phyloP scores from a whole-genome alignment of 192 early-diverging fungal species.

The Linnemannia hyalina region DNA sequence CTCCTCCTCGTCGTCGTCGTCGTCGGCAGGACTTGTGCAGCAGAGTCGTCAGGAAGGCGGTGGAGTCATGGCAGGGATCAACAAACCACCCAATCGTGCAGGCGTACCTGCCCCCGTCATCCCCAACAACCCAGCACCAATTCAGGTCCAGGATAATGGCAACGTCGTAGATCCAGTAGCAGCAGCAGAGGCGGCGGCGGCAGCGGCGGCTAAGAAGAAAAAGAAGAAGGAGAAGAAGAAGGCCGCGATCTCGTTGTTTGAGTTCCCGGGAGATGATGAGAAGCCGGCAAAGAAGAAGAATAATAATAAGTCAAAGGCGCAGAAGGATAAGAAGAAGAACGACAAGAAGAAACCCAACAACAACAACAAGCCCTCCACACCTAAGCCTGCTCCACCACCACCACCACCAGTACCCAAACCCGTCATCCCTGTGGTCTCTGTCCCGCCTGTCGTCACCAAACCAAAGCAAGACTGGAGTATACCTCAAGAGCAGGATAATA shows the following conservation, averaged over 20 bases:
- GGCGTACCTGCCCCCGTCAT: neutral
- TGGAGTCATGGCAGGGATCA: neutral
- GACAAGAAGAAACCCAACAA: neutral
- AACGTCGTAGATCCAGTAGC: neutral
- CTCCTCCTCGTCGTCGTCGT: neutral
- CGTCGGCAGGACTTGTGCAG: neutral
- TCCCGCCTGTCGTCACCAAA: neutral
- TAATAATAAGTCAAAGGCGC: slow-evolving; percentile 2
- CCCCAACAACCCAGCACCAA: neutral
- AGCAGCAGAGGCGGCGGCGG: slow-evolving; percentile 4
- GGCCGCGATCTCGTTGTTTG: slow-evolving; percentile 39
- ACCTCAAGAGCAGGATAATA: neutral
- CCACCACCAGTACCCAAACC: neutral
- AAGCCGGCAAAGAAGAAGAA: no score
- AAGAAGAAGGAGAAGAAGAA: slow-evolving; percentile 46
- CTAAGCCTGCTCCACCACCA: neutral
- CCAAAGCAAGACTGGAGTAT: slow-evolving; percentile 22
- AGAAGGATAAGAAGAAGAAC: slow-evolving; percentile 2
- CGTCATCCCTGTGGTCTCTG: neutral
- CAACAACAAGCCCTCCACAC: neutral
- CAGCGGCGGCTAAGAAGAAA: slow-evolving; percentile 20
- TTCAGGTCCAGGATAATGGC: neutral
- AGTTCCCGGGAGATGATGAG: slow-evolving; percentile 22
- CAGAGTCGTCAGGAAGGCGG: slow-evolving; percentile 1
- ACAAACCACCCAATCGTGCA: neutral